A percentile compares a stretch with the other conserved stretches of the same genome.
Conservation (phyloP, 495 filamentous ascomycete species). For the Lichenothelia convexa region DNA sequence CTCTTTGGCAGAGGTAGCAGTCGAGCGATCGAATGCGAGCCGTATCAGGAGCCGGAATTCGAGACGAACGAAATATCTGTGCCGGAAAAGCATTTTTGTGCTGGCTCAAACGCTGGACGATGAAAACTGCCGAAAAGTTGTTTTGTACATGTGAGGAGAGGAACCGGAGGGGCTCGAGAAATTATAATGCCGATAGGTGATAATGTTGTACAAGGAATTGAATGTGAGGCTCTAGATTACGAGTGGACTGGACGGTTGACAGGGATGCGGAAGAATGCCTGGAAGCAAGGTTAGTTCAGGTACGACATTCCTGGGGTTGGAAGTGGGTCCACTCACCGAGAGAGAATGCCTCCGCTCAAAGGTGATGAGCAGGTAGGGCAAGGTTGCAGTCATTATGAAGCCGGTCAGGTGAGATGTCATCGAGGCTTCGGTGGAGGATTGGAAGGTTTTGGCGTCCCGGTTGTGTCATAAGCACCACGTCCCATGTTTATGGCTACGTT, state of each 20-base stretch:
- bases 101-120: too few relatives aligned
- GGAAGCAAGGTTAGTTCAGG: background rate
- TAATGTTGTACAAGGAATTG: background rate
- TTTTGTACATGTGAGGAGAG: too few relatives aligned
- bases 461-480: slow-evolving; percentile 20
- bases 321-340: background rate
- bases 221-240: too few relatives aligned
- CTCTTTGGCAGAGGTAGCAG: too few relatives aligned
- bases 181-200: background rate
- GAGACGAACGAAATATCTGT: too few relatives aligned
- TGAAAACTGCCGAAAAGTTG: too few relatives aligned
- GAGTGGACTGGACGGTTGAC: too few relatives aligned
- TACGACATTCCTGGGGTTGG: background rate
- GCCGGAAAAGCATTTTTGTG: too few relatives aligned
- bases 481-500: slow-evolving; percentile 17
- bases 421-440: slow-evolving; percentile 16
- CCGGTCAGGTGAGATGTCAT: slow-evolving; percentile 3
- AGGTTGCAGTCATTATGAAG: background rate
- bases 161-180: too few relatives aligned
- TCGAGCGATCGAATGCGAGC: too few relatives aligned
- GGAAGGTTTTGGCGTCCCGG: slow-evolving; percentile 16
- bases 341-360: background rate
- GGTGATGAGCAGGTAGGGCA: background rate
- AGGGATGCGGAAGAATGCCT: background rate
- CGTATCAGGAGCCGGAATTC: too few relatives aligned